Conservation (phyloP, 305 asterid species). For the Salvia sclarea region DNA sequence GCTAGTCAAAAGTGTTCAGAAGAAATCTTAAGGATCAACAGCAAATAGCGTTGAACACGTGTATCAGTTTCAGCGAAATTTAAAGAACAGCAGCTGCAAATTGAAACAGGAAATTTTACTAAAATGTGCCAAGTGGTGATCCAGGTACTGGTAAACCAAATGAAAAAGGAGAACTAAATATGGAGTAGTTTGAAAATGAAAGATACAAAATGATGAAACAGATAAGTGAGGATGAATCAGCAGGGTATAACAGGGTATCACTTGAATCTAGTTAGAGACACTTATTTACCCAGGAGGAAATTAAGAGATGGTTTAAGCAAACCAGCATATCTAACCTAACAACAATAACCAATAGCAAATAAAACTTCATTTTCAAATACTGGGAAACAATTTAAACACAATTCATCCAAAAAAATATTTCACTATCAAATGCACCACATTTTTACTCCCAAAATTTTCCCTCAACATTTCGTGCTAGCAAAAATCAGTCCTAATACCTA, state of each 20-base stretch:
- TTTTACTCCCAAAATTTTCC: neutral
- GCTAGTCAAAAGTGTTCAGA: neutral
- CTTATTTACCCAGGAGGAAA: neutral
- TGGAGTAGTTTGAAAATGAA: neutral
- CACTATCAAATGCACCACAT: neutral
- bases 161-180: neutral
- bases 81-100: neutral
- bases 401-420: neutral
- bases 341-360: neutral
- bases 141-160: neutral
- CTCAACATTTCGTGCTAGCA: neutral
- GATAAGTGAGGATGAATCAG: slow-evolving; percentile 2
- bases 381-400: neutral
- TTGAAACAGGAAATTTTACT: neutral
- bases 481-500: neutral
- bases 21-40: neutral
- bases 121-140: neutral
- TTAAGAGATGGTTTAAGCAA: neutral
- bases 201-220: neutral
- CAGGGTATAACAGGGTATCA: neutral
- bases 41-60: neutral
- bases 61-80: neutral
- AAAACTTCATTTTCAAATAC: neutral
- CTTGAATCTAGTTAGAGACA: slow-evolving; percentile 11
- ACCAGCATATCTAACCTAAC: slow-evolving; percentile 10